A percentile compares a stretch with the other conserved stretches of the same genome.
Conservation (phyloP, 164 flowering plant genomes). For the Vitis rupestris region DNA sequence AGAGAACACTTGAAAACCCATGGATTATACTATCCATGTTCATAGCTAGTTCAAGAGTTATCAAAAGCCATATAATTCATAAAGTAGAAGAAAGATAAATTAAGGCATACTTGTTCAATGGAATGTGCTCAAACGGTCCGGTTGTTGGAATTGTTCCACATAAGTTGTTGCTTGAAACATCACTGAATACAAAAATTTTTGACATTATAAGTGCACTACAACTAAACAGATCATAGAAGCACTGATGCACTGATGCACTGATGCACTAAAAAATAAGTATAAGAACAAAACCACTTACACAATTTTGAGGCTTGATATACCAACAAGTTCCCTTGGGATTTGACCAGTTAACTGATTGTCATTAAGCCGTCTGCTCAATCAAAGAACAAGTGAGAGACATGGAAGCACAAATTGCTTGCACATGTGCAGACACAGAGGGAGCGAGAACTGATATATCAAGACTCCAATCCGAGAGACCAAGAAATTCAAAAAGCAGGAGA, state of each 20-base stretch:
- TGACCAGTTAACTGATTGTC: slow-evolving; percentile 68
- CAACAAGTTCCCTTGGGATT: slow-evolving; percentile 66
- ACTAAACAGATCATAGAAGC: too few species aligned
- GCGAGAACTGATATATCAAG: too few species aligned
- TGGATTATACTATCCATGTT: too few species aligned
- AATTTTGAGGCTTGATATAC: slow-evolving; percentile 72
- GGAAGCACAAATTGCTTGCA: too few species aligned
- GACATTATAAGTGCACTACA: too few species aligned
- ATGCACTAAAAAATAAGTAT: too few species aligned
- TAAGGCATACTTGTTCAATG: slow-evolving; percentile 66
- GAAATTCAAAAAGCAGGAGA: too few species aligned
- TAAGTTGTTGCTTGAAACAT: slow-evolving; percentile 79
- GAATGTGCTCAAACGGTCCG: slow-evolving; percentile 90
- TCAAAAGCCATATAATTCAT: neutral
- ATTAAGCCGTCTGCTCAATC: slow-evolving; percentile 65
- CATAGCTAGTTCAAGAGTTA: too few species aligned
- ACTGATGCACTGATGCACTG: too few species aligned
- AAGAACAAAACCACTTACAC: slow-evolving; percentile 55
- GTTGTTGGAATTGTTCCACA: slow-evolving; percentile 90
- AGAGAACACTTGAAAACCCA: too few species aligned
- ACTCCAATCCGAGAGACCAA: too few species aligned
- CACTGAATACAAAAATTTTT: slow-evolving; percentile 41
- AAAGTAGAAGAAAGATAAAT: neutral
- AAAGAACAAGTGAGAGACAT: neutral
- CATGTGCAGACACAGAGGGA: too few species aligned